A percentile compares a stretch with the other conserved stretches of the same genome.
phyloP scores from a whole-genome alignment of 2,329 filamentous ascomycete genomes.

The Cytospora schulzeri region DNA sequence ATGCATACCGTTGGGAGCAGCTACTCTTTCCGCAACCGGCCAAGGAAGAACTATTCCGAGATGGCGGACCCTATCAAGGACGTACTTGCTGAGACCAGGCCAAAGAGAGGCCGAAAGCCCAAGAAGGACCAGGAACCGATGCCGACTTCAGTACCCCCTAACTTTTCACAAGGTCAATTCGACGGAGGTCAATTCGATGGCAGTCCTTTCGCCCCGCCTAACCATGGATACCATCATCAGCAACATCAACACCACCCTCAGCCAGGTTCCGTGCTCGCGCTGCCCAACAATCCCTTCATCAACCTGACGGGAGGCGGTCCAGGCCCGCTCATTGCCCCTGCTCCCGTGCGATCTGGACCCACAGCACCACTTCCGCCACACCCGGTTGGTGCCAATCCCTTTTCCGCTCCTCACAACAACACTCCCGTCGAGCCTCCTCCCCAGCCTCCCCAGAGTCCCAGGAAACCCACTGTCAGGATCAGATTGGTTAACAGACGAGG shows the following conservation, averaged over 20 bases:
- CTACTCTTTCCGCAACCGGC: slow-evolving; percentile 58
- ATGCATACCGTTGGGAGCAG: slow-evolving; percentile 52
- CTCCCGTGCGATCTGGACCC: slow-evolving; percentile 22
- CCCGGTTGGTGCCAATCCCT: slow-evolving; percentile 27
- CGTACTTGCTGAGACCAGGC: slow-evolving; percentile 39
- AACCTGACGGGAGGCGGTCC: slow-evolving; percentile 27
- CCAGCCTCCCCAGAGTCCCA: slow-evolving; percentile 21
- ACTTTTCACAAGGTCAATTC: slow-evolving; percentile 10
- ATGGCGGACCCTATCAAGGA: slow-evolving; percentile 48
- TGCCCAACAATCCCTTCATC: slow-evolving; percentile 27
- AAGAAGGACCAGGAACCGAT: slow-evolving; percentile 27
- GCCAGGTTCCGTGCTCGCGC: slow-evolving; percentile 20
- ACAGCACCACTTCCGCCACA: slow-evolving; percentile 19
- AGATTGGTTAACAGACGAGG: slow-evolving; percentile 23
- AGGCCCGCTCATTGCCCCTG: slow-evolving; percentile 25
- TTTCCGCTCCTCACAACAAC: slow-evolving; percentile 25
- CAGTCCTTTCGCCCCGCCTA: slow-evolving; percentile 8
- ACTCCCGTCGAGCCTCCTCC: slow-evolving; percentile 18
- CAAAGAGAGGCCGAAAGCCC: slow-evolving; percentile 34
- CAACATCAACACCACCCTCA: slow-evolving; percentile 1
- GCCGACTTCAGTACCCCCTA: slow-evolving; percentile 24
- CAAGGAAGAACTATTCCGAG: slow-evolving; percentile 56
- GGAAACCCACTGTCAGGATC: slow-evolving; percentile 23
- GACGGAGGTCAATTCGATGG: slow-evolving; percentile 12
- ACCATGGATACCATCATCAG: slow-evolving; percentile 13